These are phyloP conservation scores for Aspergillus felis DNA, from an alignment of 2,329 filamentous ascomycete species.

Conservation along the genomic window DNA sequence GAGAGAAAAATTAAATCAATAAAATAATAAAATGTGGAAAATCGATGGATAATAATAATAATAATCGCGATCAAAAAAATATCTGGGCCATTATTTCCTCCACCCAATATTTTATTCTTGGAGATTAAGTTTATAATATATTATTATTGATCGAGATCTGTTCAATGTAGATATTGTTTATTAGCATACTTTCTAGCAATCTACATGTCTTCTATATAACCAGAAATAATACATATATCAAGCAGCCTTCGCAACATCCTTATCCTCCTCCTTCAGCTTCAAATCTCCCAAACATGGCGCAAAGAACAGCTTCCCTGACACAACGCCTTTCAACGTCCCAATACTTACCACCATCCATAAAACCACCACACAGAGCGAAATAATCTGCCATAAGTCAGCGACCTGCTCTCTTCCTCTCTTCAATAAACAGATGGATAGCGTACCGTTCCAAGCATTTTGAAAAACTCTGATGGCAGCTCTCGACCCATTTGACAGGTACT, in stretches of 20 bases:
- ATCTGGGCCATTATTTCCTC: not conserved
- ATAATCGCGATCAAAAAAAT: conserved; percentile 11
- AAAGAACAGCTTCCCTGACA: conserved; percentile 49
- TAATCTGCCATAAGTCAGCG: conserved; percentile 32
- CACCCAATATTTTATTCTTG: not conserved
- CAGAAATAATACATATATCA: conserved; percentile 10
- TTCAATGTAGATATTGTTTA: not conserved
- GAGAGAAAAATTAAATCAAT: conserved; percentile 18
- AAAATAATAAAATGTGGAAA: conserved; percentile 20
- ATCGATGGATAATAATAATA: conserved; percentile 11
- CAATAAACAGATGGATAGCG: conserved; percentile 5
- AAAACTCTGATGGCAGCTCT: conserved; percentile 54
- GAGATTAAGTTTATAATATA: not conserved
- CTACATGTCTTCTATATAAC: not conserved
- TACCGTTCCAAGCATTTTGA: conserved; percentile 53
- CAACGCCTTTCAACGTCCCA: conserved; percentile 47
- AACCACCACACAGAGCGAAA: conserved; percentile 49
- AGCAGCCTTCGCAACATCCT: conserved; percentile 14
- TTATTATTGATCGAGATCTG: not conserved
- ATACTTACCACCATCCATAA: conserved; percentile 54
- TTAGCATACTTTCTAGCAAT: not conserved
- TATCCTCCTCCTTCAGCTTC: conserved; percentile 13
- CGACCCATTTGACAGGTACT: conserved; percentile 42
- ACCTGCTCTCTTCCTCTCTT: not conserved
- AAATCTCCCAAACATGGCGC: conserved; percentile 51